These are phyloP conservation scores for Rugonectria rugulosa DNA, from an alignment of 2,329 filamentous ascomycete genomes.

Conservation along the genomic window DNA sequence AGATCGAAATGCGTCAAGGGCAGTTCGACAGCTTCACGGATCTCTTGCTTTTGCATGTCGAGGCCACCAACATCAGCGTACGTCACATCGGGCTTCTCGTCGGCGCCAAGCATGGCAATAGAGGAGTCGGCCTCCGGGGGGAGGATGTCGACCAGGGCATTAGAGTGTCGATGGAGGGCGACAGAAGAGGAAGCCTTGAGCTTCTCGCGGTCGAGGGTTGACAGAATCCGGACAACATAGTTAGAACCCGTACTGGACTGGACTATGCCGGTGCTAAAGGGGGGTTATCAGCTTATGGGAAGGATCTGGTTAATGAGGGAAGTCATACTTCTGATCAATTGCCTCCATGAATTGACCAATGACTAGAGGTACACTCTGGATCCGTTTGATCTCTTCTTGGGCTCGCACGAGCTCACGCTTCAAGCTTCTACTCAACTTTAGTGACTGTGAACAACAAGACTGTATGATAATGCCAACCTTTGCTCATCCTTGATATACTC, in stretches of 20 bases:
- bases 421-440: constrained; percentile 70
- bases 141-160: constrained; percentile 96
- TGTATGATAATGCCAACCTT: constrained; percentile 59
- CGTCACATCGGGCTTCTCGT: constrained; percentile 98
- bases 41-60: constrained; percentile 99
- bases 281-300: constrained; percentile 12
- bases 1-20: constrained; percentile 97
- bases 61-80: constrained; percentile 97
- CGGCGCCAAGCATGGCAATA: constrained; percentile 95
- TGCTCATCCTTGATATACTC: constrained; percentile 99
- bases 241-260: constrained; percentile 98
- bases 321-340: constrained; percentile 92
- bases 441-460: constrained; percentile 8
- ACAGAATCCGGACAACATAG: constrained; percentile 98
- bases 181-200: constrained; percentile 98
- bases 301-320: constrained; percentile 6
- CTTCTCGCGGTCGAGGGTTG: constrained; percentile 96
- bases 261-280: constrained; percentile 89
- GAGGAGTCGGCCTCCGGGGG: constrained; percentile 99
- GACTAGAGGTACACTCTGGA: constrained; percentile 96
- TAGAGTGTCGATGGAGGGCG: constrained; percentile 96
- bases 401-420: constrained; percentile 97
- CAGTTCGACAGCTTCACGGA: constrained; percentile 95
- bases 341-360: constrained; percentile 99
- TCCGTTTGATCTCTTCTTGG: constrained; percentile 99